Evolutionary conservation across 2,329 filamentous ascomycete species (phyloP), one percentile per base, ranked within the genome.

Genomic region (Biscogniauxia sp.): DNA sequence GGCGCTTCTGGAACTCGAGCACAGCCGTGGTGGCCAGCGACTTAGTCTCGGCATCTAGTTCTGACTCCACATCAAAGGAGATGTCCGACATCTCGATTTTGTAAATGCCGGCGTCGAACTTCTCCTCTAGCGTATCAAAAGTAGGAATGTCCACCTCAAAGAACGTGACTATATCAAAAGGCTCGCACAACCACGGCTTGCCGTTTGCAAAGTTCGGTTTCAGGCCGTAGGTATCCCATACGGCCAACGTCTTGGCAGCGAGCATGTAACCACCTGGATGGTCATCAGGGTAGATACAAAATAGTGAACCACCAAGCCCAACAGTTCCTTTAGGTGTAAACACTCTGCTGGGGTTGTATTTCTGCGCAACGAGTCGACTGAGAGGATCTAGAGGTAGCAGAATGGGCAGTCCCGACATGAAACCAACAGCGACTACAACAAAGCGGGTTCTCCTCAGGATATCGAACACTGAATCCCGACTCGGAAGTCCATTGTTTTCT

Each of bases 251-350:
- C 55, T 68, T 56, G 13, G 71, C 76, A 5, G 75, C 68, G 32
- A 76, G 68, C 71, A 72, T 72, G 66, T 78, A 79, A 0, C 78
- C 78, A 3, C 78, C 78, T 0, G 77, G 77, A 5, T 68, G 65
- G 23, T 75, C 75, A 0, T 73, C 70, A 0, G 75, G 71, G 55
- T 79, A 79, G 6, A 78, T 70, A 26, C 73, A 70, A 13, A 77
- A 65, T 13, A 72, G 59, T 3, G 70, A 70, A 0, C 78, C 76
- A 3, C 76, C 76, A 5, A 74, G 69, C 0, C 74, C 75, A 2
- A 79, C 67, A 0, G 76, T 73, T 0, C 76, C 76, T 3, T 68
- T 67, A 0, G 76, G 76, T 0, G 77, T 78, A 20, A 69, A 74
- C 1, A 70, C 66, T 1, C 76, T 68, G 3, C 73, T 72, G 0